Conservation (phyloP, 805 yeast genomes). For the Osmozyma mogii region DNA sequence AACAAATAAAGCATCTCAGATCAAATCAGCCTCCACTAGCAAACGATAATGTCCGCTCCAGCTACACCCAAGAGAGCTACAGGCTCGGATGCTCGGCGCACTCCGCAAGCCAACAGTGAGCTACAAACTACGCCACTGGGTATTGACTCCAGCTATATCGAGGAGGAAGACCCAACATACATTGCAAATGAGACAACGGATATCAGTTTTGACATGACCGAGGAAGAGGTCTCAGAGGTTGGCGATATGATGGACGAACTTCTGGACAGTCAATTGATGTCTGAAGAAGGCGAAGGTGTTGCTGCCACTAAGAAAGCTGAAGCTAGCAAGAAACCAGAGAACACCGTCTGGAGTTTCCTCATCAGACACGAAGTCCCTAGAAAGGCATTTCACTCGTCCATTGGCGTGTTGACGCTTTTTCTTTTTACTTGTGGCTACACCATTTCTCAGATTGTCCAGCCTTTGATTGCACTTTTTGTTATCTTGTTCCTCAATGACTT, state of each 20-base stretch:
- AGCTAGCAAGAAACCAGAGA: background rate
- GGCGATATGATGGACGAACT: no score
- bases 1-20: background rate
- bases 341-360: conserved; percentile 27
- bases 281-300: no score
- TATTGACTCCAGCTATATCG: conserved; percentile 19
- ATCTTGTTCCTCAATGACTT: conserved; percentile 57
- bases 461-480: conserved; percentile 48
- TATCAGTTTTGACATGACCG: background rate
- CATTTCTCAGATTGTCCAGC: conserved; percentile 49
- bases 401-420: conserved; percentile 74
- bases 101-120: conserved; percentile 2
- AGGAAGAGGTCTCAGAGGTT: conserved; percentile 1
- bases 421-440: conserved; percentile 59
- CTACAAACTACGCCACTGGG: conserved; percentile 16
- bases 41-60: conserved; percentile 7
- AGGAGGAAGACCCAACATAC: conserved; percentile 34
- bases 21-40: background rate
- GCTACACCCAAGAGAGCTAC: conserved; percentile 8
- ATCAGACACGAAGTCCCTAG: conserved; percentile 85
- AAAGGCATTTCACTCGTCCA: conserved; percentile 79
- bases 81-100: conserved; percentile 5
- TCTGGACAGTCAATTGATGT: no score
- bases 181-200: conserved; percentile 10
- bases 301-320: no score